phyloP scores from a whole-genome alignment of 371 early-diverging fungal genomes.

The Fennellomyces sp. region DNA sequence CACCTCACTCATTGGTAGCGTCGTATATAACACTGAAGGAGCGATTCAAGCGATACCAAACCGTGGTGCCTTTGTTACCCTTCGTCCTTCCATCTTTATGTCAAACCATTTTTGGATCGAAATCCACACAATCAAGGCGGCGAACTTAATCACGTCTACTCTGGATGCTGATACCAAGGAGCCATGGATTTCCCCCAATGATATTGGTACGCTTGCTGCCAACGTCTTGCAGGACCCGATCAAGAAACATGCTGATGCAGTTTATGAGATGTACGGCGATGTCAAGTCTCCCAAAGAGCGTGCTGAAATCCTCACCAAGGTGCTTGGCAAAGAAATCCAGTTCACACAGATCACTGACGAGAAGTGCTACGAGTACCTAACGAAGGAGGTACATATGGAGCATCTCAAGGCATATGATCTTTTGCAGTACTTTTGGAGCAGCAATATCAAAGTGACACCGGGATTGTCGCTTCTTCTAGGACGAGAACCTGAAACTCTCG shows the following conservation, averaged over 20 bases:
- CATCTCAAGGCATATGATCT: neutral
- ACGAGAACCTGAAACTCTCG: constrained; percentile 8
- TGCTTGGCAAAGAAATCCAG: constrained; percentile 5
- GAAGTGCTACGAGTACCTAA: constrained; percentile 2
- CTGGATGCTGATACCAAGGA: neutral
- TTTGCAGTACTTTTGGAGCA: neutral
- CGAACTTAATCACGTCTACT: neutral
- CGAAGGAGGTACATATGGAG: neutral
- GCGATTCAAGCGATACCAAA: constrained; percentile 14
- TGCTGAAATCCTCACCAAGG: constrained; percentile 11
- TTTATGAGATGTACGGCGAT: constrained; percentile 16
- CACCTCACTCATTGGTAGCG: constrained; percentile 6
- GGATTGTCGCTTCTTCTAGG: constrained; percentile 11
- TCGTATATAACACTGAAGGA: constrained; percentile 10
- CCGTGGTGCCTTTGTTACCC: constrained; percentile 22
- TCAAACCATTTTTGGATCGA: constrained; percentile 19
- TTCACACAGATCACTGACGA: constrained; percentile 5
- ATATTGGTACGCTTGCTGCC: constrained; percentile 13
- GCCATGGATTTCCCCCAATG: constrained; percentile 19
- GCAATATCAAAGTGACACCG: neutral
- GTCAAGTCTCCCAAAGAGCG: constrained; percentile 1
- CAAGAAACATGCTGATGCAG: constrained; percentile 14
- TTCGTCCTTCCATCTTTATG: constrained; percentile 37
- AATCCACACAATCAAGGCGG: constrained; percentile 2
- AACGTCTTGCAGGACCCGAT: constrained; percentile 11